Percentiles rank a stretch among this genome's conserved stretches.
These are phyloP conservation scores for Eimeria tenella DNA, from an alignment of 169 alveolate species.

Conservation along the genomic window DNA sequence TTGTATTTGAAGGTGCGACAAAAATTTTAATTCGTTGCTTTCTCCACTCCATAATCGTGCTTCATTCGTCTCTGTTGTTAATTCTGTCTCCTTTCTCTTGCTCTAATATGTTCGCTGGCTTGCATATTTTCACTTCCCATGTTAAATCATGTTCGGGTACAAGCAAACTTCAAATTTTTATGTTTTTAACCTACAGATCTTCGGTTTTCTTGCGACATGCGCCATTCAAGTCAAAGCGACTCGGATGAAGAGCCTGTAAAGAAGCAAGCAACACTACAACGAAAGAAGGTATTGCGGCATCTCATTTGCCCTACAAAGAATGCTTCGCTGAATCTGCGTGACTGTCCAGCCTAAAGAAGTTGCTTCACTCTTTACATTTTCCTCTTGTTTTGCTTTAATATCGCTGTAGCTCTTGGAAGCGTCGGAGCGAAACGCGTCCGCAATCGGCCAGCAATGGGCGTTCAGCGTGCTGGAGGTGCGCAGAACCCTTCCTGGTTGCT, in stretches of 20 bases:
- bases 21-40: no score
- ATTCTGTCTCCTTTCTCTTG: no score
- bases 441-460: constrained; percentile 38
- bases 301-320: neutral
- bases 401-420: constrained; percentile 6
- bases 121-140: no score
- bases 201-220: neutral
- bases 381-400: neutral
- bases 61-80: no score
- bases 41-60: no score
- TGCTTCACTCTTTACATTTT: neutral
- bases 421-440: constrained; percentile 23
- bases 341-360: no score
- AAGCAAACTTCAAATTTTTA: no score
- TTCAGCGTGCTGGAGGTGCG: constrained; percentile 41
- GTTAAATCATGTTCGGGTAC: no score
- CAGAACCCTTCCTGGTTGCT: neutral
- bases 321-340: neutral
- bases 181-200: no score
- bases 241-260: constrained; percentile 15
- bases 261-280: constrained; percentile 32
- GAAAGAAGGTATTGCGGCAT: constrained; percentile 4
- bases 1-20: no score
- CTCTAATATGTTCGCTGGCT: no score
- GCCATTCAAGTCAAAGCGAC: constrained; percentile 7